Conservation (phyloP, 768 basidiomycete species). For the Tulasnella sp. region DNA sequence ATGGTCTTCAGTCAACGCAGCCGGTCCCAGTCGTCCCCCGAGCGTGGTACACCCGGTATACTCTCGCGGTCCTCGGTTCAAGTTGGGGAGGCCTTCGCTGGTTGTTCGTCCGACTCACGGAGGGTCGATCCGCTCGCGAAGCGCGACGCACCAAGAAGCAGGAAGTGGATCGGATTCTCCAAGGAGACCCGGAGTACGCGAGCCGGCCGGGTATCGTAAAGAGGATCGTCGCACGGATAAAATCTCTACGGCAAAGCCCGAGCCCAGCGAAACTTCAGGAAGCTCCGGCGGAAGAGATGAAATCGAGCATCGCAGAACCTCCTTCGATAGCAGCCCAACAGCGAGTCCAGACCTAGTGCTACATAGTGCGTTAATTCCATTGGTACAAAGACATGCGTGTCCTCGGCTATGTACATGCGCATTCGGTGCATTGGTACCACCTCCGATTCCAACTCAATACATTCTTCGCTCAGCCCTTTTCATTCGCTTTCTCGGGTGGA, state of each 20-base stretch:
- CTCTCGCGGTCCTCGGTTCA: neutral
- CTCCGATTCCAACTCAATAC: neutral
- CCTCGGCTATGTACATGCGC: neutral
- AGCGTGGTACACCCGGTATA: neutral
- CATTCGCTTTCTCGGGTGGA: neutral
- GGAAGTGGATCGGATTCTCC: constrained; percentile 1
- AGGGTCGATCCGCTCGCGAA: neutral
- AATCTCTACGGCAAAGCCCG: neutral
- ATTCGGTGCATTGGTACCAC: neutral
- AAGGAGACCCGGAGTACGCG: neutral
- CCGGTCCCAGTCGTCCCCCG: neutral
- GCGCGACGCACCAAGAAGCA: neutral
- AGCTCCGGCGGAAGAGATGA: neutral
- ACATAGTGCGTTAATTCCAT: neutral
- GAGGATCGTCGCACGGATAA: neutral
- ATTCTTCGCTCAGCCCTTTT: neutral
- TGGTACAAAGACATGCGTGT: neutral
- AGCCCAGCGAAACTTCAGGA: neutral
- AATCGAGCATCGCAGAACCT: neutral
- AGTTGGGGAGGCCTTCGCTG: neutral
- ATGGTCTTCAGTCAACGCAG: neutral
- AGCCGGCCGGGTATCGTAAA: neutral
- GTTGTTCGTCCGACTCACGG: neutral
- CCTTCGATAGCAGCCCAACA: neutral
- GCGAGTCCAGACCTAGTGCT: neutral